Evolutionary conservation across 352 stramenopile species (phyloP).

Genomic region (Pilasporangium apinafurcum): DNA sequence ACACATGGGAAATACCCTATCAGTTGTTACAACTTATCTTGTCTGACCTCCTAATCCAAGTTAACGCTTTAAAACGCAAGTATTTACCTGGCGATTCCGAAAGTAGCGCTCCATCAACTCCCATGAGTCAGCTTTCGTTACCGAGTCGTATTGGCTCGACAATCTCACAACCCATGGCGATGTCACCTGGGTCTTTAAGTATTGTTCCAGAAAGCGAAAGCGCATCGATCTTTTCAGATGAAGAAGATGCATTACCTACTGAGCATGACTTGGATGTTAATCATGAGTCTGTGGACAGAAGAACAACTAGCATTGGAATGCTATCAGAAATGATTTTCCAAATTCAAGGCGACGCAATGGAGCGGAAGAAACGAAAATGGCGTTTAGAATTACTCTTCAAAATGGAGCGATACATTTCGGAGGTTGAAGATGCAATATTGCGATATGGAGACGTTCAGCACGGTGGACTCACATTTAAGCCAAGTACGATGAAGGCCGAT

Average conservation of each 20-base stretch:
- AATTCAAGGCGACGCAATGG: conserved; percentile 76
- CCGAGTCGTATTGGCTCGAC: conserved; percentile 25
- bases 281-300: conserved; percentile 5
- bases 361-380: conserved; percentile 80
- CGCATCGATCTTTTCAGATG: conserved; percentile 5
- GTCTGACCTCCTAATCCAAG: conserved; percentile 61
- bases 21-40: conserved; percentile 78
- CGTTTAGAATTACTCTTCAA: conserved; percentile 57
- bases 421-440: conserved; percentile 72
- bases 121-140: conserved; percentile 41
- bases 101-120: conserved; percentile 34
- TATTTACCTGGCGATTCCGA: conserved; percentile 26
- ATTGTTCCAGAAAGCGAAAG: conserved; percentile 25
- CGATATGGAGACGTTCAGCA: conserved; percentile 66
- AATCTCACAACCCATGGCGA: conserved; percentile 13
- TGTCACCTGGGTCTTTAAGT: conserved; percentile 19
- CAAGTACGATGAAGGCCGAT: conserved; percentile 85
- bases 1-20: conserved; percentile 83
- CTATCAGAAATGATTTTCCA: conserved; percentile 85
- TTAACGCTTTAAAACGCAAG: conserved; percentile 54
- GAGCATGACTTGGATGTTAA: conserved; percentile 8
- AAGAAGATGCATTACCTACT: conserved; percentile 5
- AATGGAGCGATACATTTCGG: conserved; percentile 80
- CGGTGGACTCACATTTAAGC: conserved; percentile 75
- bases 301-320: conserved; percentile 59